These are phyloP conservation scores for Acorus calamus DNA, from an alignment of 106 monocot species.

Conservation along the genomic window DNA sequence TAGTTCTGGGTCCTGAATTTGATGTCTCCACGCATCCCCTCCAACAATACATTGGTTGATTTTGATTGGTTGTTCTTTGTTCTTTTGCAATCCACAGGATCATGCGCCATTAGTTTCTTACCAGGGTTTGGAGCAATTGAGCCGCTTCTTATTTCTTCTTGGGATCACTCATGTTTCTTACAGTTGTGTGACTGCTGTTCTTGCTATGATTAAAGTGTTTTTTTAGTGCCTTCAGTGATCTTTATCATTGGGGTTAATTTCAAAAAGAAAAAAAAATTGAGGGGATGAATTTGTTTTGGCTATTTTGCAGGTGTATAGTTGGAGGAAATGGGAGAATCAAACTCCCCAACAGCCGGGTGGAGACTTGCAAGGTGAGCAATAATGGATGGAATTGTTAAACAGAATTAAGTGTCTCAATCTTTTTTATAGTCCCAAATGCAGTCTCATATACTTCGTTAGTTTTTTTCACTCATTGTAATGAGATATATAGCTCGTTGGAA, in stretches of 20 bases:
- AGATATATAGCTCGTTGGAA: too few relatives aligned
- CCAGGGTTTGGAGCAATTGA: constrained; percentile 85
- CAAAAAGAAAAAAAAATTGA: too few relatives aligned
- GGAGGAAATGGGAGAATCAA: constrained; percentile 78
- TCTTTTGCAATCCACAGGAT: constrained; percentile 19
- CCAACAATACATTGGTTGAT: too few relatives aligned
- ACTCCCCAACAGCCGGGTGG: constrained; percentile 25
- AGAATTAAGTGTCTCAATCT: too few relatives aligned
- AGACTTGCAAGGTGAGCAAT: constrained; percentile 20
- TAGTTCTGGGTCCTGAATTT: too few relatives aligned
- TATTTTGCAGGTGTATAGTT: constrained; percentile 66
- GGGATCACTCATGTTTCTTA: constrained; percentile 76
- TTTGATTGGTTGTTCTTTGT: background rate
- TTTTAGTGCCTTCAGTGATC: too few relatives aligned
- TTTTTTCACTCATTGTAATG: too few relatives aligned
- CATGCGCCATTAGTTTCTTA: constrained; percentile 75
- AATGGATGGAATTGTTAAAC: too few relatives aligned
- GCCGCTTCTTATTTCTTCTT: constrained; percentile 71
- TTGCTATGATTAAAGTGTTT: constrained; percentile 55
- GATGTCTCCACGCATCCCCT: too few relatives aligned
- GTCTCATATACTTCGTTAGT: too few relatives aligned
- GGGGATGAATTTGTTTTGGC: background rate
- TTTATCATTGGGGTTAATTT: too few relatives aligned
- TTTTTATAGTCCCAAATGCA: too few relatives aligned
- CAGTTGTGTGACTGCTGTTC: constrained; percentile 60